These are phyloP conservation scores for Hsuehochloa calcarea DNA, from an alignment of 176 grass and related monocot genomes.

Conservation along the genomic window DNA sequence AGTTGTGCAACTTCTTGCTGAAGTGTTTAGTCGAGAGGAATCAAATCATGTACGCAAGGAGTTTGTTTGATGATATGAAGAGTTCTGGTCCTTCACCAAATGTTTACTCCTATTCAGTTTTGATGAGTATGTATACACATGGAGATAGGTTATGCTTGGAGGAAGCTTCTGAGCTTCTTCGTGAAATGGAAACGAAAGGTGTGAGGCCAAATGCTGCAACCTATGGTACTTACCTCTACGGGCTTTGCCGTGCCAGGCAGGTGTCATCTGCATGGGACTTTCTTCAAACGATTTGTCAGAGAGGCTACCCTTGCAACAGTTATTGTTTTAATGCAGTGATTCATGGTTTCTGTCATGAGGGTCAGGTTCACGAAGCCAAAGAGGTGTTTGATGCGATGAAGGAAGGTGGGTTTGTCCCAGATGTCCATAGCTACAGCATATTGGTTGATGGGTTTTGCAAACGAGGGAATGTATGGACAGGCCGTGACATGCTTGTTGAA, in stretches of 20 bases:
- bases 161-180: constrained; percentile 56
- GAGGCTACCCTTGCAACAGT: constrained; percentile 45
- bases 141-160: constrained; percentile 45
- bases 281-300: constrained; percentile 43
- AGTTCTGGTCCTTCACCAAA: constrained; percentile 48
- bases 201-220: constrained; percentile 51
- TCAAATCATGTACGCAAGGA: constrained; percentile 36
- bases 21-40: constrained; percentile 54
- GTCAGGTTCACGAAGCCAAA: constrained; percentile 37
- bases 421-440: constrained; percentile 60
- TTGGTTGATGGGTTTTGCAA: constrained; percentile 62
- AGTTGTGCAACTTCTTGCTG: constrained; percentile 66
- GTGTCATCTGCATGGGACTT: constrained; percentile 47
- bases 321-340: constrained; percentile 68
- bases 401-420: constrained; percentile 32
- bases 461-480: constrained; percentile 43
- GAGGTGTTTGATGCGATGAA: constrained; percentile 58
- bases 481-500: constrained; percentile 38
- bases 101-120: constrained; percentile 61
- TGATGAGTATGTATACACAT: constrained; percentile 60
- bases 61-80: constrained; percentile 74
- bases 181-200: constrained; percentile 50
- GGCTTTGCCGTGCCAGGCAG: constrained; percentile 47
- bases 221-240: constrained; percentile 61
- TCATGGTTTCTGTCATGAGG: constrained; percentile 59